Evolutionary conservation across 116 monocot genomes (phyloP).

Genomic region (Phalaenopsis hybrid): DNA sequence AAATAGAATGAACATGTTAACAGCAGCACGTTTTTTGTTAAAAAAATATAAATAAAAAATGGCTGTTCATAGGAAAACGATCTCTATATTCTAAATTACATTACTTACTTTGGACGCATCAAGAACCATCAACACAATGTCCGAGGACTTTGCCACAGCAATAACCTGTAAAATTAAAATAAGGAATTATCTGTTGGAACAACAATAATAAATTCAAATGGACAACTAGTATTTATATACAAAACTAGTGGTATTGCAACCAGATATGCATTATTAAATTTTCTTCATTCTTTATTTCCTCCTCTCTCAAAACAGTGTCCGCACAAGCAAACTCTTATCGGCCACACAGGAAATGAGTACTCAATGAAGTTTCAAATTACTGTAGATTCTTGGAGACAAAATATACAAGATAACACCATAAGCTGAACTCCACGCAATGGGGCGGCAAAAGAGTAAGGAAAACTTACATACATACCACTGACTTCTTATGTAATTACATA

Average conservation of each 20-base stretch:
- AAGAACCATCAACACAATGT: conserved; percentile 96
- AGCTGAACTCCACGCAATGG: neutral
- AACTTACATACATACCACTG: no score
- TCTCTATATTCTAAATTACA: conserved; percentile 2
- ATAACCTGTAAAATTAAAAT: conserved; percentile 68
- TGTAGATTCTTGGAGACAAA: neutral
- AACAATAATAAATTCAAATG: neutral
- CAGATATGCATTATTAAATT: neutral
- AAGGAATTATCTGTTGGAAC: neutral
- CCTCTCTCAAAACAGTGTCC: neutral
- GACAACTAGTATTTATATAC: neutral
- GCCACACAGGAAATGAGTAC: neutral
- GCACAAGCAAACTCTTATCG: neutral
- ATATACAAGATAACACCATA: neutral
- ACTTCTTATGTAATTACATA: no score
- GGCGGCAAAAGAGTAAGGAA: neutral
- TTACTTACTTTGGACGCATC: conserved; percentile 94
- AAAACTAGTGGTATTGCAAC: neutral
- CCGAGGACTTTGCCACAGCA: conserved; percentile 96
- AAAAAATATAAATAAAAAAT: conserved; percentile 7
- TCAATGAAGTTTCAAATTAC: neutral
- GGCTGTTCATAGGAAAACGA: neutral
- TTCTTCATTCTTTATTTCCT: neutral
- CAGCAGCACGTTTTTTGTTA: neutral
- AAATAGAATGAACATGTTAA: neutral